Conservation (phyloP, 2,329 filamentous ascomycete genomes). For the Alternaria ventricosa region DNA sequence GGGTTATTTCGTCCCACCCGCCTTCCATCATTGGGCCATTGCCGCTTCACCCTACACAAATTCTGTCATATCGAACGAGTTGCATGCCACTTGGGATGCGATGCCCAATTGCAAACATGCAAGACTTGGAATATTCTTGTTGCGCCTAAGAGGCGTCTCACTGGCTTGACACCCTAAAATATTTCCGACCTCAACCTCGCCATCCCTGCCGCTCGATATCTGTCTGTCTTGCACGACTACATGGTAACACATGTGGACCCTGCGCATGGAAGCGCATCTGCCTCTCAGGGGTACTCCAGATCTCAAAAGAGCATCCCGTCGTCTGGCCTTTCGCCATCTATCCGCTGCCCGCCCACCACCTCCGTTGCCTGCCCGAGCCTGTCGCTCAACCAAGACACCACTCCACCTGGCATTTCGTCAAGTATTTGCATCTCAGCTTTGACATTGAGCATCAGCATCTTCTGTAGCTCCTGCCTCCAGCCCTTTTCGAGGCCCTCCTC, state of each 20-base stretch:
- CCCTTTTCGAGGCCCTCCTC: slow-evolving; percentile 46
- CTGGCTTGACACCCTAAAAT: neutral
- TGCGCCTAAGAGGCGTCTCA: neutral
- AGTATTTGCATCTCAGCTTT: slow-evolving; percentile 81
- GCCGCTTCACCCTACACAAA: slow-evolving; percentile 19
- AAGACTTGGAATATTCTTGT: neutral
- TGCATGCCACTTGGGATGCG: slow-evolving; percentile 4
- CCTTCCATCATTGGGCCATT: slow-evolving; percentile 30
- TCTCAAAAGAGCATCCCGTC: slow-evolving; percentile 37
- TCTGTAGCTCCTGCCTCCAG: slow-evolving; percentile 66
- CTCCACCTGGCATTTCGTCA: slow-evolving; percentile 52
- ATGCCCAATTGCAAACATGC: neutral
- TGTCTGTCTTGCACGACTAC: neutral
- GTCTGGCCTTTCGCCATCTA: slow-evolving; percentile 19
- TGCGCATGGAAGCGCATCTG: neutral
- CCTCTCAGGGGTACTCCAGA: neutral
- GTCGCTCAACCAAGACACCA: slow-evolving; percentile 39
- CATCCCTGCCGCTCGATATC: neutral
- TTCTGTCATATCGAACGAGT: slow-evolving; percentile 19
- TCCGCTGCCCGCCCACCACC: neutral
- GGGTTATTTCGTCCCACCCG: slow-evolving; percentile 26
- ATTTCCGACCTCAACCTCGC: neutral
- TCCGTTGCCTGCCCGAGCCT: slow-evolving; percentile 23
- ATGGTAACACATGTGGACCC: neutral
- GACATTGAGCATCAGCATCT: slow-evolving; percentile 74